phyloP scores from a whole-genome alignment of 2,329 filamentous ascomycete genomes.

The Helicocarpus griseus region DNA sequence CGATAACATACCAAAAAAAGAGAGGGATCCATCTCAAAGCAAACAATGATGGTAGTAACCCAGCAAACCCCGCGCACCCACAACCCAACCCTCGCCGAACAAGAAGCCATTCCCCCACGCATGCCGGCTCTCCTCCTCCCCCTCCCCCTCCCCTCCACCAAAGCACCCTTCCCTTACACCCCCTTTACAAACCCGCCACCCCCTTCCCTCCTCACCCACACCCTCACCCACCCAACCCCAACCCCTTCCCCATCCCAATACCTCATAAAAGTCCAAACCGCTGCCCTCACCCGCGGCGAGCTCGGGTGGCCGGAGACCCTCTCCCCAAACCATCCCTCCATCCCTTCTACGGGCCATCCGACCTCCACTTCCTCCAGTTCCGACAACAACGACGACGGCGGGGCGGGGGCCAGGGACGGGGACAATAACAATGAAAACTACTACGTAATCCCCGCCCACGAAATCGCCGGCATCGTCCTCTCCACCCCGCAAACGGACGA shows the following conservation, averaged over 20 bases:
- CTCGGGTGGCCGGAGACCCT: conserved; percentile 19
- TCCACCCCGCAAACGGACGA: conserved; percentile 25
- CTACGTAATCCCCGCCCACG: conserved; percentile 35
- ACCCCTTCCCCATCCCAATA: conserved; percentile 28
- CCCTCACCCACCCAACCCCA: conserved; percentile 28
- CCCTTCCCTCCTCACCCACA: conserved; percentile 23
- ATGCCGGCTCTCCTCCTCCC: conserved; percentile 34
- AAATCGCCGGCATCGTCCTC: conserved; percentile 31
- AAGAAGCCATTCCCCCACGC: conserved; percentile 25
- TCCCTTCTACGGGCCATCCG: no score
- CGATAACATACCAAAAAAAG: background rate
- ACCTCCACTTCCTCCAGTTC: no score
- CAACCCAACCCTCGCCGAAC: conserved; percentile 22
- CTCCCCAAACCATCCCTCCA: conserved; percentile 15
- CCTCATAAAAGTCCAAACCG: conserved; percentile 30
- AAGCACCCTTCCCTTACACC: conserved; percentile 13
- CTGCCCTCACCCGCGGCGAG: conserved; percentile 32
- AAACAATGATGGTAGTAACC: no score
- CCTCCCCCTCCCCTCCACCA: conserved; percentile 27
- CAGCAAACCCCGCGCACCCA: background rate
- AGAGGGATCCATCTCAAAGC: background rate
- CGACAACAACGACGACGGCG: no score
- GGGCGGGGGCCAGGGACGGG: no score
- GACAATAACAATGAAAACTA: no score
- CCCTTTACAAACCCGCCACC: conserved; percentile 13